Base-by-base conservation (phyloP, 805 yeast species). In the Nakazawaea populi region DNA sequence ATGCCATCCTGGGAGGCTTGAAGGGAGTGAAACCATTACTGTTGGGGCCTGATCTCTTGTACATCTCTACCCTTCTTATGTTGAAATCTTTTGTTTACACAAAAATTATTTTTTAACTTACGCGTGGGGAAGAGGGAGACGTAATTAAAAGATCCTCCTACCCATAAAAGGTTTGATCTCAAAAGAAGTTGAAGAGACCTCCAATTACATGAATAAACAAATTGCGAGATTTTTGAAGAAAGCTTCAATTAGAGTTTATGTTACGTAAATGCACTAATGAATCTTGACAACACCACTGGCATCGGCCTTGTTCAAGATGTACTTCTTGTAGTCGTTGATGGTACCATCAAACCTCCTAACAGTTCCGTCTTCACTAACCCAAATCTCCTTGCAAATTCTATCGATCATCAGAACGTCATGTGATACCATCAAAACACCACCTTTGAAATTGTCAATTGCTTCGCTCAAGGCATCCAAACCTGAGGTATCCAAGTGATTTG, bases 351-450 rank as follows among this genome's bases (percentile, higher is more conserved):
- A 88, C 66, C 84, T 83, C 60, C 71, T 75, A 37, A 92, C 97
- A 1, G 81, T 74, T 52, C 92, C 94, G 51, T 82, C 77, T 64
- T 94, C 99, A 67, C 96, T 85, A 43, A 90, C 96, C 97, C 97
- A 92, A 54, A 94, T 88, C 67, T 94, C 96, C 53, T 87, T 84
- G 74, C 97, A 89, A 10, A 92, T 97, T 50, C 80, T 77, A 59
- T 87, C 82, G 60, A 94, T 94, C 63, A 92, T 87, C 31, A 90
- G 75, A 42, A 94, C 97, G 75, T 94, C 99, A 77, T 94, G 99
- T 47, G 96, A 87, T 53, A 94, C 99, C 97, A 94, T 90, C 59
- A 94, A 76, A 29, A 94, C 87, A 68, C 99, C 99, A 65, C 99
- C 99, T 62, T 89, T 80, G 77, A 91, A 94, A 54, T 80, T 82